These are phyloP conservation scores for Aspergillus panamensis DNA, from an alignment of 495 filamentous ascomycete species.

Conservation along the genomic window DNA sequence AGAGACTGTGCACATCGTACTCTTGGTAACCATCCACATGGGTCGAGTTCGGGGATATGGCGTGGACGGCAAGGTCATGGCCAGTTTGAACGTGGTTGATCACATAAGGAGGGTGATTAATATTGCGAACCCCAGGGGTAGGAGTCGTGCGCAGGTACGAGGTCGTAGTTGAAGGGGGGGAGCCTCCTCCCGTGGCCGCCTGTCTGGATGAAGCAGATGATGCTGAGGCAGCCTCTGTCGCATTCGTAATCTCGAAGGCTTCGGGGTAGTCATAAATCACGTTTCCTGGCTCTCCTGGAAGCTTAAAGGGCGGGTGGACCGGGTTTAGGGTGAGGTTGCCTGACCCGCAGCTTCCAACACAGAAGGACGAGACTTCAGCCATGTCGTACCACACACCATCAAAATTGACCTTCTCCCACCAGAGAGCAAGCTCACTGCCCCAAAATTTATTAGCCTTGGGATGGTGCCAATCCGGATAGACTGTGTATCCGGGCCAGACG, in stretches of 20 bases:
- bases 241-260: constrained; percentile 65
- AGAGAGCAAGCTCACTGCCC: constrained; percentile 61
- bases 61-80: constrained; percentile 70
- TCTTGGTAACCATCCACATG: constrained; percentile 67
- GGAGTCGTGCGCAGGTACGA: constrained; percentile 61
- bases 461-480: constrained; percentile 62
- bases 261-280: constrained; percentile 65
- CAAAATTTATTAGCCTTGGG: constrained; percentile 63
- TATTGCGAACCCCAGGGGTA: constrained; percentile 65
- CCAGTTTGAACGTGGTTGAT: constrained; percentile 69
- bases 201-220: constrained; percentile 52
- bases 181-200: constrained; percentile 40
- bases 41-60: constrained; percentile 74
- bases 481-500: constrained; percentile 65
- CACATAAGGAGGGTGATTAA: constrained; percentile 77
- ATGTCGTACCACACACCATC: constrained; percentile 65
- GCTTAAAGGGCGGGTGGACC: constrained; percentile 60
- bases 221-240: constrained; percentile 62
- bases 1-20: constrained; percentile 81
- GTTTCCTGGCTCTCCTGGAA: constrained; percentile 64
- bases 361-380: constrained; percentile 73
- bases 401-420: constrained; percentile 55
- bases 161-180: constrained; percentile 36
- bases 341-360: constrained; percentile 72
- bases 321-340: constrained; percentile 67